phyloP scores from a whole-genome alignment of 768 basidiomycete species.

The Podaxis sp. region DNA sequence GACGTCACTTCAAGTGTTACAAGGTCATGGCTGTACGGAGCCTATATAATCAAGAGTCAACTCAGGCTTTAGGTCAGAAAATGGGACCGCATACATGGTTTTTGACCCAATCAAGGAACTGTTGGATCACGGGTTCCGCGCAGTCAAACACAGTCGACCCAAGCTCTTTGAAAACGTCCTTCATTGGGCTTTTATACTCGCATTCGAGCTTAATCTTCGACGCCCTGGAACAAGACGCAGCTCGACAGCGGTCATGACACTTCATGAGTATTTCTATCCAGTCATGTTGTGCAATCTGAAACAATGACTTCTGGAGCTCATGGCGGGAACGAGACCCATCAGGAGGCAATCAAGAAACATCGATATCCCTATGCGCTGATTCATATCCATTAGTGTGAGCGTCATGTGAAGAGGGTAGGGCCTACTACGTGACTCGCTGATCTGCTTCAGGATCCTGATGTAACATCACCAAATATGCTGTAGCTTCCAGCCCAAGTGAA shows the following conservation, averaged over 20 bases:
- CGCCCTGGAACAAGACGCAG: neutral
- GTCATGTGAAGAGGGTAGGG: neutral
- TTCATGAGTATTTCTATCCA: neutral
- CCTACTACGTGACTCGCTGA: neutral
- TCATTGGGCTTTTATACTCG: too few relatives aligned
- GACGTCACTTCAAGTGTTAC: too few relatives aligned
- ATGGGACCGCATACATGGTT: neutral
- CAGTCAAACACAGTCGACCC: neutral
- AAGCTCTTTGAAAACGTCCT: neutral
- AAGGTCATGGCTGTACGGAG: too few relatives aligned
- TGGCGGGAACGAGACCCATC: neutral
- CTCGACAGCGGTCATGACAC: neutral
- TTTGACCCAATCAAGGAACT: neutral
- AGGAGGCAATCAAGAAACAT: neutral
- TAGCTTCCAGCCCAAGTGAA: neutral
- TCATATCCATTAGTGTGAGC: neutral
- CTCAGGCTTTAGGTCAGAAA: too few relatives aligned
- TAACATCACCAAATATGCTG: neutral
- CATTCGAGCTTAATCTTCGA: too few relatives aligned
- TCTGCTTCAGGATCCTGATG: neutral
- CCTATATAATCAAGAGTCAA: too few relatives aligned
- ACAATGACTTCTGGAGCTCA: neutral
- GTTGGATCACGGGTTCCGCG: neutral
- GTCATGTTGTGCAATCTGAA: neutral
- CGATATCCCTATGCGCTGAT: neutral